phyloP scores from a whole-genome alignment of 2,329 filamentous ascomycete genomes.

The Immersiporthe knoxdaviesiana region DNA sequence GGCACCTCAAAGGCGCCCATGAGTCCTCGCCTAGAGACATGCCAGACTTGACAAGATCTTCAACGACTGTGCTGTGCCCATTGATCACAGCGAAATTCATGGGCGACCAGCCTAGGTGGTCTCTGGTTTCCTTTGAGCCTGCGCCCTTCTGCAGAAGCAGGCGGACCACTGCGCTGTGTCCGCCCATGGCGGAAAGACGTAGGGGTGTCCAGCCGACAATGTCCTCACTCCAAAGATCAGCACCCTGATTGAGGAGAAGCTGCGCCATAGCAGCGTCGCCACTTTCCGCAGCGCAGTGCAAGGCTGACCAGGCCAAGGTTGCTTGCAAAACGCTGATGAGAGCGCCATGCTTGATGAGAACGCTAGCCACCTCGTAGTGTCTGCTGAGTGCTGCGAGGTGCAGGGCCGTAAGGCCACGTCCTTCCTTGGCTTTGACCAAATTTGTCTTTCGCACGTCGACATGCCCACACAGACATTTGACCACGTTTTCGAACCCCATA shows the following conservation, averaged over 20 bases:
- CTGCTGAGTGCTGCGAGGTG: constrained; percentile 9
- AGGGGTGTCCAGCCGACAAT: constrained; percentile 5
- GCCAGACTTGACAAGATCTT: too few relatives aligned
- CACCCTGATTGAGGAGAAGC: not conserved
- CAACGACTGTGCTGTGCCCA: too few relatives aligned
- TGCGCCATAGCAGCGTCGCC: constrained; percentile 1
- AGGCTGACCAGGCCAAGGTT: not conserved
- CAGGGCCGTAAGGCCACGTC: not conserved
- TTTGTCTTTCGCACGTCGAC: constrained; percentile 2
- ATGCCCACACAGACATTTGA: not conserved
- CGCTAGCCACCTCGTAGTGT: constrained; percentile 1
- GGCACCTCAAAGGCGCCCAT: too few relatives aligned
- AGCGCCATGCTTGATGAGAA: constrained; percentile 7
- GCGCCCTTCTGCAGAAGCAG: too few relatives aligned
- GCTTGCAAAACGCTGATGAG: not conserved
- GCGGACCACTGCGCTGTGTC: constrained; percentile 4
- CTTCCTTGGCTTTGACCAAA: not conserved
- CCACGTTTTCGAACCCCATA: constrained; percentile 14
- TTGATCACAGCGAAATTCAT: too few relatives aligned
- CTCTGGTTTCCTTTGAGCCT: too few relatives aligned
- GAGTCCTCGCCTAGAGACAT: too few relatives aligned
- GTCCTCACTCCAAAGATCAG: constrained; percentile 2
- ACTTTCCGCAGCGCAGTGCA: constrained; percentile 9
- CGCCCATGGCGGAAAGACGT: constrained; percentile 5
- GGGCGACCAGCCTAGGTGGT: too few relatives aligned